Conservation (phyloP, 2,329 filamentous ascomycete species). For the Orbilia javanica region DNA sequence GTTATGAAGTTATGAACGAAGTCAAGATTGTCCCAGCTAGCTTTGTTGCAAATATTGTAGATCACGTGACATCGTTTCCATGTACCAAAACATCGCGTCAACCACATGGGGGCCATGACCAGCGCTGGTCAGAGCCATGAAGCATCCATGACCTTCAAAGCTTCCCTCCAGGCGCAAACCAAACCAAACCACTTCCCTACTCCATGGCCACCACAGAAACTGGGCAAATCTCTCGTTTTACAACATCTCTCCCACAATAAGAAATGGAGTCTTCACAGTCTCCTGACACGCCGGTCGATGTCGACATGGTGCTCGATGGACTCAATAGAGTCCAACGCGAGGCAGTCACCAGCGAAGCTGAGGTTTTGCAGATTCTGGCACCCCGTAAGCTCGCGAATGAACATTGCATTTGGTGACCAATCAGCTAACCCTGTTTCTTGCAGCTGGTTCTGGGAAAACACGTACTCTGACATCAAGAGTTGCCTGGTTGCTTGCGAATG, state of each 20-base stretch:
- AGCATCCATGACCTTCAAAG: background rate
- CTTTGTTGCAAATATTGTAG: background rate
- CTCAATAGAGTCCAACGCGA: conserved; percentile 75
- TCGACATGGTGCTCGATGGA: conserved; percentile 72
- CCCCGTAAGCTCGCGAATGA: conserved; percentile 69
- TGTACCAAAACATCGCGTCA: conserved; percentile 57
- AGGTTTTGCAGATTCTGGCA: conserved; percentile 74
- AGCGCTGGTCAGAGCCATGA: background rate
- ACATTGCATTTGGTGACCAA: background rate
- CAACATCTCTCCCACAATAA: background rate
- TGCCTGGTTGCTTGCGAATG: conserved; percentile 75
- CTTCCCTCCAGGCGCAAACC: background rate
- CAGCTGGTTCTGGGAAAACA: conserved; percentile 84
- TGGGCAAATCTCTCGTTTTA: background rate
- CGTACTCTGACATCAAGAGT: conserved; percentile 94
- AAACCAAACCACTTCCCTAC: conserved; percentile 5
- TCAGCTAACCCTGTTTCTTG: conserved; percentile 64
- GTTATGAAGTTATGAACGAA: no score
- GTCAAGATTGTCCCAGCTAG: background rate
- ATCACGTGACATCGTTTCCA: conserved; percentile 41
- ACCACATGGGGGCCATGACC: background rate
- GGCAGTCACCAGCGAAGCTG: conserved; percentile 74
- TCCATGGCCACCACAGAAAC: background rate
- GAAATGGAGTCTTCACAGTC: conserved; percentile 7
- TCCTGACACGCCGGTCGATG: conserved; percentile 62